Conservation (phyloP, 805 yeast genomes). For the Candida manassasensis region DNA sequence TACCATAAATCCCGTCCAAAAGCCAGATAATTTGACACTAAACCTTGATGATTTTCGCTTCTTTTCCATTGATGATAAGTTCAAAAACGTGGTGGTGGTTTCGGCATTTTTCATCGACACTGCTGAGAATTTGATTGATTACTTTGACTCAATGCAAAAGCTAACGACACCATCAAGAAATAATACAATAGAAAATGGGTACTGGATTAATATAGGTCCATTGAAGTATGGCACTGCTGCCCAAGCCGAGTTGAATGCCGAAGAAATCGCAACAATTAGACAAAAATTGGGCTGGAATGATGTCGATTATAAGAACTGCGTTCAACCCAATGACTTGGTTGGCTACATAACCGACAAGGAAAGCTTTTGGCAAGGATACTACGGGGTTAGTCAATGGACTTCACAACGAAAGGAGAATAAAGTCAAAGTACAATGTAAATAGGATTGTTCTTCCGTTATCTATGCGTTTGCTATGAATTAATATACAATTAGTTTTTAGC, state of each 20-base stretch:
- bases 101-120: conserved; percentile 86
- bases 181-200: conserved; percentile 37
- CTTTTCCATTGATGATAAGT: conserved; percentile 28
- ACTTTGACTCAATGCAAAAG: conserved; percentile 57
- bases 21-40: conserved; percentile 47
- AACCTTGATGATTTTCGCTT: conserved; percentile 62
- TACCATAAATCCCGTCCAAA: conserved; percentile 19
- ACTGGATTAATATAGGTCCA: conserved; percentile 92
- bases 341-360: conserved; percentile 65
- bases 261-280: conserved; percentile 60
- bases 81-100: conserved; percentile 47
- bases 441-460: not conserved
- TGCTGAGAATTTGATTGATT: conserved; percentile 78
- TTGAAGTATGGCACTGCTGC: conserved; percentile 87
- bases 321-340: conserved; percentile 25
- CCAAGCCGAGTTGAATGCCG: conserved; percentile 62
- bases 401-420: conserved; percentile 30
- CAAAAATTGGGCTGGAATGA: conserved; percentile 58
- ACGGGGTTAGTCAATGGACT: conserved; percentile 61
- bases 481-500: conserved; percentile 13
- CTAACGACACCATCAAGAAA: conserved; percentile 10
- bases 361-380: conserved; percentile 75
- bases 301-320: conserved; percentile 7
- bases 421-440: not conserved
- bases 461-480: not conserved